Conservation (phyloP, 805 yeast genomes). For the Zygosaccharomyces bailii region DNA sequence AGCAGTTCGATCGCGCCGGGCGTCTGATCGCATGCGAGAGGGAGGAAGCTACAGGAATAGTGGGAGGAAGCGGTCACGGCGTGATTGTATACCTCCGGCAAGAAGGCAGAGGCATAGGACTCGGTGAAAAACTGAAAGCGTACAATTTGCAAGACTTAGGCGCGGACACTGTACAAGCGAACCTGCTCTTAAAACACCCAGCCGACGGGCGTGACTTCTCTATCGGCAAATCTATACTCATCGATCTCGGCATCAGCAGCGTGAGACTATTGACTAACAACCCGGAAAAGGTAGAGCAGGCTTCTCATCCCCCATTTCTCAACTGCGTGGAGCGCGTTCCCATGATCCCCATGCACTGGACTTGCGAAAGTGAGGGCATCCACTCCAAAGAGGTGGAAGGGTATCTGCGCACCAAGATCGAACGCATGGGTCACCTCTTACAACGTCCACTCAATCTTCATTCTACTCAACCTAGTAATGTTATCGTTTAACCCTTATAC, state of each 20-base stretch:
- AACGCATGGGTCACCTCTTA: slow-evolving; percentile 94
- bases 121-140: slow-evolving; percentile 96
- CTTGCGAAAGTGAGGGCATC: slow-evolving; percentile 56
- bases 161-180: slow-evolving; percentile 97
- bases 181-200: slow-evolving; percentile 87
- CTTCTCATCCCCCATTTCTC: slow-evolving; percentile 77
- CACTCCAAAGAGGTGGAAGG: slow-evolving; percentile 86
- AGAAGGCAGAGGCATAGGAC: slow-evolving; percentile 97
- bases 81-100: slow-evolving; percentile 94
- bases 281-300: slow-evolving; percentile 94
- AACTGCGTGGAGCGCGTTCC: slow-evolving; percentile 87
- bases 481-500: slow-evolving; percentile 1
- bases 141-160: slow-evolving; percentile 96
- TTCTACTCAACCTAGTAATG: slow-evolving; percentile 19
- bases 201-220: slow-evolving; percentile 96
- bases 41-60: slow-evolving; percentile 27
- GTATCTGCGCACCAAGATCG: slow-evolving; percentile 87
- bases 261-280: slow-evolving; percentile 86
- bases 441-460: slow-evolving; percentile 42
- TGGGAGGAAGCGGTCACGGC: slow-evolving; percentile 77
- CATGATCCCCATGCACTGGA: slow-evolving; percentile 96
- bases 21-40: slow-evolving; percentile 57
- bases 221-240: slow-evolving; percentile 85
- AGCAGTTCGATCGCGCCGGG: slow-evolving; percentile 98
- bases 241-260: slow-evolving; percentile 71